Conservation (phyloP, 768 basidiomycete species). For the Leccinellum luteum region DNA sequence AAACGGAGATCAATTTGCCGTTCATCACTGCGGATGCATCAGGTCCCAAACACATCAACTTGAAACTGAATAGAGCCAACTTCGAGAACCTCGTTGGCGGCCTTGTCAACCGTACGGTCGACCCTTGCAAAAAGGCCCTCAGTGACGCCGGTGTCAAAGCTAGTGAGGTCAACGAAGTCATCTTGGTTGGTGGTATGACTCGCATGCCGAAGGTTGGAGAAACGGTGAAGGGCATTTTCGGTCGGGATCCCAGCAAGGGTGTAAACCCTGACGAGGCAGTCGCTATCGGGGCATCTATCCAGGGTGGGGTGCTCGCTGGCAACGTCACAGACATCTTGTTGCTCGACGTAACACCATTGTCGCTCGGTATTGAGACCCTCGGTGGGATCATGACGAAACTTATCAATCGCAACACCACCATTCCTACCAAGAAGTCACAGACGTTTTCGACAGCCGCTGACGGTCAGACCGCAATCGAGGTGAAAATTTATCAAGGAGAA, state of each 20-base stretch:
- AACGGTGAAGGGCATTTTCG: constrained; percentile 84
- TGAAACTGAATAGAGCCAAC: constrained; percentile 81
- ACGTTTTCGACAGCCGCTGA: constrained; percentile 99
- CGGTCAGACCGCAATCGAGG: constrained; percentile 98
- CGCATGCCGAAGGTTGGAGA: constrained; percentile 96
- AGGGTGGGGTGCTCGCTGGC: constrained; percentile 96
- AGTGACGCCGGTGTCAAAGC: constrained; percentile 90
- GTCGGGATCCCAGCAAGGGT: constrained; percentile 96
- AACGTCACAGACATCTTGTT: constrained; percentile 95
- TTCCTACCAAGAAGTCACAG: constrained; percentile 99
- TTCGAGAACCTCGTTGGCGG: constrained; percentile 84
- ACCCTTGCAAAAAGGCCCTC: constrained; percentile 98
- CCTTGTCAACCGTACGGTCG: constrained; percentile 85
- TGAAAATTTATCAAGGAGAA: constrained; percentile 99
- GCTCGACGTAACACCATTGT: constrained; percentile 93
- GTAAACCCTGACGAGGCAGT: constrained; percentile 99
- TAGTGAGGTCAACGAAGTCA: constrained; percentile 92
- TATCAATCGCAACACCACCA: constrained; percentile 97
- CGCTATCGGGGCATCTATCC: constrained; percentile 96
- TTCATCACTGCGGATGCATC: constrained; percentile 97
- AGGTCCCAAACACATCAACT: constrained; percentile 97
- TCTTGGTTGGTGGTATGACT: constrained; percentile 97
- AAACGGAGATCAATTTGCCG: constrained; percentile 96
- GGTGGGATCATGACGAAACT: constrained; percentile 99
- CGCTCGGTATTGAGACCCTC: constrained; percentile 93